Evolutionary conservation across 106 monocot genomes (phyloP), one percentile per base, ranked within the genome.

Genomic region (Chionographis japonica): DNA sequence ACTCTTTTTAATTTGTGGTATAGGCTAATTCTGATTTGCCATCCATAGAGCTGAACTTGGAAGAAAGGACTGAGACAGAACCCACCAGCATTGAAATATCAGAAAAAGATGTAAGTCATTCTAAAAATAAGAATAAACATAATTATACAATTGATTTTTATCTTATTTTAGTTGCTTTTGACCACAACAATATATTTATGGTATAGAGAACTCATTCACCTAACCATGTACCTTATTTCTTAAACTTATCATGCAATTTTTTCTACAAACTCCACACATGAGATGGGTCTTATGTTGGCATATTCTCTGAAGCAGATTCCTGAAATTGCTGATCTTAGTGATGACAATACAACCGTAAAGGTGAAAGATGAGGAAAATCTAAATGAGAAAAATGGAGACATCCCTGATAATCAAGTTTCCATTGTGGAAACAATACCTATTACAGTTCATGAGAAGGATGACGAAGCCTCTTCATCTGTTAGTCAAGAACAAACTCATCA

Each of bases 261-360:
- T 58, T 50, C 4, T 13, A 12, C 2, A n/a, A 13, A 20, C 58
- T 8, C 36, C 16, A 74, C 19, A 14, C 16, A 18, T 51, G 11
- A 4, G 12, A 16, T 12, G 41, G 49, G 14, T 3, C 37, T 50
- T 54, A 56, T 40, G 12, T 56, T 17, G 12, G 15, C 38, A 15
- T 2, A 40, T 10, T 38, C 27, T 43, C 14, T 35, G 50, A 40
- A 39, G 13, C 59, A 74, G 74, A 60, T 60, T 50, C 39, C 58
- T 50, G 66, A 51, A 40, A 67, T 7, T 12, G 37, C 10, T 64
- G 65, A 16, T n/a, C 55, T 35, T 15, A 17, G 41, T 56, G 65
- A 57, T 39, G 20, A 63, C 13, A 38, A 43, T 55, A 56, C 42
- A 65, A 43, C 56, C 54, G 65, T 54, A 58, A 57, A 65, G 56